Percentiles rank a stretch among this genome's conserved stretches.
Conservation (phyloP, 2,329 filamentous ascomycete genomes). For the Pyrenochaeta sp. region DNA sequence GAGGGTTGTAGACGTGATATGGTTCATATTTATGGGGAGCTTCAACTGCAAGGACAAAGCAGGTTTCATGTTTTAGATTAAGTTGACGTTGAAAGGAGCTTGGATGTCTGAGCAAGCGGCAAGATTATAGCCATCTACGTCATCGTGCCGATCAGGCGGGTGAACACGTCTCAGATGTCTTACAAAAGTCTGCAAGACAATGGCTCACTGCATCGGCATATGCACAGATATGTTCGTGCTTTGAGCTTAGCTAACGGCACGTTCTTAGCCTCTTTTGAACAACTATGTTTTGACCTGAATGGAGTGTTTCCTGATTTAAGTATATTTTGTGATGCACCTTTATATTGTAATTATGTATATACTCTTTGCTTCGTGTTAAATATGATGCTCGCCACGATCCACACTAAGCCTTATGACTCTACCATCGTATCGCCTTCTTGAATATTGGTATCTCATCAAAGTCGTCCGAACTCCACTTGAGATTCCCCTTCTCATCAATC, state of each 20-base stretch:
- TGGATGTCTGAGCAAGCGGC: neutral
- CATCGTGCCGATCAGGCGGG: neutral
- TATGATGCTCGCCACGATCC: neutral
- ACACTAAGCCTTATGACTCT: neutral
- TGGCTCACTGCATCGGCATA: too few relatives aligned
- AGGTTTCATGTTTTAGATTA: slow-evolving; percentile 3
- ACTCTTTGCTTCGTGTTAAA: neutral
- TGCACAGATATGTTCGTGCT: too few relatives aligned
- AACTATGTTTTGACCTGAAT: neutral
- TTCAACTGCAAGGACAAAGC: slow-evolving; percentile 2
- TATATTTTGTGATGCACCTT: neutral
- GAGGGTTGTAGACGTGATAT: neutral
- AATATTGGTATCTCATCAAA: slow-evolving; percentile 46
- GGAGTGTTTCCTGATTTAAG: neutral
- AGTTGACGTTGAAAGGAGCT: slow-evolving; percentile 6
- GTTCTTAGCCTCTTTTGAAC: neutral
- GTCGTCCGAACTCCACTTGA: slow-evolving; percentile 43
- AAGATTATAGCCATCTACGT: slow-evolving; percentile 2
- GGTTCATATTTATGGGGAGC: neutral
- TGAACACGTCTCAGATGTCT: neutral
- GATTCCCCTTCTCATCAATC: slow-evolving; percentile 39
- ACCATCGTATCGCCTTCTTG: slow-evolving; percentile 42
- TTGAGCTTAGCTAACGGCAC: too few relatives aligned
- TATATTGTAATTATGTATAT: neutral
- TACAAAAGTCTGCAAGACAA: neutral